Percentiles rank a stretch among this genome's conserved stretches.
Conservation (phyloP, 116 monocot genomes). For the Trichopus zeylanicus region DNA sequence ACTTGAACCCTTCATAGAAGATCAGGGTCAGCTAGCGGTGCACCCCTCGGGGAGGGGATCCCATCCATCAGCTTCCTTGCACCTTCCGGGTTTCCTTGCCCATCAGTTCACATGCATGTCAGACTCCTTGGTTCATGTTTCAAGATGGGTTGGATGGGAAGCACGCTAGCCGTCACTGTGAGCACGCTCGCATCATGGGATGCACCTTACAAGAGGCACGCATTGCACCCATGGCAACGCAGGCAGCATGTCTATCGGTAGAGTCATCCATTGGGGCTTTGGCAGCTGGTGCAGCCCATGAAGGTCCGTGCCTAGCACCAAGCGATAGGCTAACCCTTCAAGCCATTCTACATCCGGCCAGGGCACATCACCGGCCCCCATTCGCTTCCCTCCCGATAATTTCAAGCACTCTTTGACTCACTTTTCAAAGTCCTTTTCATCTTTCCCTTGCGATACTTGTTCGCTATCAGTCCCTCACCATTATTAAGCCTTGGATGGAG, state of each 20-base stretch:
- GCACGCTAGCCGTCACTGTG: no score
- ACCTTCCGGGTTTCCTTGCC: background rate
- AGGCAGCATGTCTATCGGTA: background rate
- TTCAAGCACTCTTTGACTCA: slow-evolving; percentile 30
- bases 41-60: background rate
- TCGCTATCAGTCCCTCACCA: slow-evolving; percentile 12
- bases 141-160: background rate
- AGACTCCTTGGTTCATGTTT: no score
- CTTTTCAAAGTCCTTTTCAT: slow-evolving; percentile 32
- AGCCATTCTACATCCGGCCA: no score
- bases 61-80: background rate
- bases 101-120: background rate
- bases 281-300: background rate
- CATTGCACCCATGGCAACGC: no score
- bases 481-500: slow-evolving; percentile 5
- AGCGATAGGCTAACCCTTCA: background rate
- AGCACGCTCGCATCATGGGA: no score
- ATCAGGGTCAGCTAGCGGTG: background rate
- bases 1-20: slow-evolving; percentile 11
- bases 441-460: slow-evolving; percentile 17
- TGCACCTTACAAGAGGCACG: no score
- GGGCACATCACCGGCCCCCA: background rate
- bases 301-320: no score
- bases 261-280: background rate
- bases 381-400: slow-evolving; percentile 22